phyloP scores from a whole-genome alignment of 1,284 basidiomycete genomes.

The Sporisorium reilianum region DNA sequence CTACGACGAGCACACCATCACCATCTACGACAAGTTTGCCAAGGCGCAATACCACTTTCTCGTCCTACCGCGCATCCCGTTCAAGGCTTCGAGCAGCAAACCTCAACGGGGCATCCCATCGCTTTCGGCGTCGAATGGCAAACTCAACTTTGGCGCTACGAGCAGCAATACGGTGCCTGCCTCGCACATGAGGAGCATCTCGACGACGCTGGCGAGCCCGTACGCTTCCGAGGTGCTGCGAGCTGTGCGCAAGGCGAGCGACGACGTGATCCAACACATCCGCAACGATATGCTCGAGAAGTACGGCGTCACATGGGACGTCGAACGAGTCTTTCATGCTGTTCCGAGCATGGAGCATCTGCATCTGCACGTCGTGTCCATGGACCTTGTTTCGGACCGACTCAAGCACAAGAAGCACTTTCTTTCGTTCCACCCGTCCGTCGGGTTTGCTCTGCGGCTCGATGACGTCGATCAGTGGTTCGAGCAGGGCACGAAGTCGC shows the following conservation, averaged over 20 bases:
- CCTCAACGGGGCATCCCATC: slow-evolving; percentile 1
- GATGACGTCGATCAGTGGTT: slow-evolving; percentile 71
- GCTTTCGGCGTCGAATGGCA: slow-evolving; percentile 40
- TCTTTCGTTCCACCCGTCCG: slow-evolving; percentile 88
- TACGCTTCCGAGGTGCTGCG: slow-evolving; percentile 48
- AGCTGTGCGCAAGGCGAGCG: slow-evolving; percentile 37
- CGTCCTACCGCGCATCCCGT: slow-evolving; percentile 52
- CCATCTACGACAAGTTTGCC: slow-evolving; percentile 85
- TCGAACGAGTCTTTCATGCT: slow-evolving; percentile 83
- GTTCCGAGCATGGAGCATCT: slow-evolving; percentile 74
- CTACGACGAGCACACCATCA: slow-evolving; percentile 76
- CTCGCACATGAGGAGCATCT: slow-evolving; percentile 51
- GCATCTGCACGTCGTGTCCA: slow-evolving; percentile 75
- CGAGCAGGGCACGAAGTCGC: slow-evolving; percentile 4
- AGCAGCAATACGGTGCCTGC: slow-evolving; percentile 38
- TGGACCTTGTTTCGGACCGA: slow-evolving; percentile 79
- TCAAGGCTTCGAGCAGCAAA: slow-evolving; percentile 11
- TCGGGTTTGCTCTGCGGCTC: slow-evolving; percentile 87
- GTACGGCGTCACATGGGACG: slow-evolving; percentile 46
- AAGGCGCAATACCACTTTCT: slow-evolving; percentile 72
- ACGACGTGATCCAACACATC: slow-evolving; percentile 72
- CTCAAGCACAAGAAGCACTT: slow-evolving; percentile 90
- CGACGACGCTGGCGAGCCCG: slow-evolving; percentile 51
- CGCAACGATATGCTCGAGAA: slow-evolving; percentile 81
- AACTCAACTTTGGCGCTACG: slow-evolving; percentile 45